Base-by-base conservation (phyloP, 768 basidiomycete species). In the Boletus edulis region DNA sequence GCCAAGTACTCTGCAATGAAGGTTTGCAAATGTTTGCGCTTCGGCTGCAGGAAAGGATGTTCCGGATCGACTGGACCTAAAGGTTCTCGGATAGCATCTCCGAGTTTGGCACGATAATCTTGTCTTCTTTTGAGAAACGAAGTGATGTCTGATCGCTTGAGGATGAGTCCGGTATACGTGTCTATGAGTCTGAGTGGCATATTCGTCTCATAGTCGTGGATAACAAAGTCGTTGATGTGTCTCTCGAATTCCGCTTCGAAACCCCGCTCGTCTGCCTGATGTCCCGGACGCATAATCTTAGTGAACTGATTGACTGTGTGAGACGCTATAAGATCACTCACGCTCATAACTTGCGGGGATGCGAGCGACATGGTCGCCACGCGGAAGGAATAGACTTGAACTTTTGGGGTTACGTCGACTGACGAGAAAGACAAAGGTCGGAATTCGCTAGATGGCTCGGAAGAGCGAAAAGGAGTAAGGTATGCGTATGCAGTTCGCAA, bases 151-250 rank as follows among this genome's bases (percentile, higher is more conserved):
- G 46, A 56, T 31, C 22, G 56, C 29, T 58, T 52, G 48, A 66
- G 42, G 45, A 67, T 57, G 55, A 53, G 55, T 9, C 66, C 67
- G 2, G 67, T 66, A 14, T 68, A 67, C 0, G 67, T 67, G 54
- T 67, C 66, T 13, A 47, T 50, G 42, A 67, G 59, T 49, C 61
- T 63, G 49, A 68, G 46, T 3, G 67, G 66, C 63, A 68, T 63
- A 9, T 50, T 54, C 4, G 40, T 57, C 15, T 49, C 47, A 7
- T 57, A 57, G 14, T 61, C 55, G 18, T 54, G 47, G 39, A 66
- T 57, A 29, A 67, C 37, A 20, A 42, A 49, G 6, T 54, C 57
- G 4, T 62, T 43, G 45, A 66, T 32, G 18, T 64, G 51, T n/a
- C 49, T 20, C 35, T n/a, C 35, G 18, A 64, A 22, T 15, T 66